Evolutionary conservation across 1,284 basidiomycete species (phyloP), one percentile per base, ranked within the genome.

Genomic region (Cutaneotrichosporon mucoides): DNA sequence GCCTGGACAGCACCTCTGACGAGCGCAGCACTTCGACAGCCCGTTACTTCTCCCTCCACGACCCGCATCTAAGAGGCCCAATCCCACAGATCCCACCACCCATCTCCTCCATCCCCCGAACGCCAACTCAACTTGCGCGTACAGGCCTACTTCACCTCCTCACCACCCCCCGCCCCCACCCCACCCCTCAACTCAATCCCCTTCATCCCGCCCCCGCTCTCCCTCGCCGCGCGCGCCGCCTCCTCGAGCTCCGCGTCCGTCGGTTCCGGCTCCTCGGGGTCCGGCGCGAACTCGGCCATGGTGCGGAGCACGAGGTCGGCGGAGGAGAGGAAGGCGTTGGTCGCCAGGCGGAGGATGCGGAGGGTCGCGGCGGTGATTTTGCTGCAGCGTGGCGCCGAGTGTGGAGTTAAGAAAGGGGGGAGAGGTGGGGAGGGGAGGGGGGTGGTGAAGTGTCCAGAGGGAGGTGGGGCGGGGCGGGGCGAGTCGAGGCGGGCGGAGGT

Each of bases 261-360:
- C n/a, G 59, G 47, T 16, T 48, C 52, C 4, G 53, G 59, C 35
- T 62, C 66, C 11, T 63, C 52, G 2, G 73, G 66, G 57, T 73
- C 73, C 24, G 73, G 69, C 6, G 76, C 77, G 60, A 92, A 93
- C 65, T 87, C 86, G 55, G 83, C 84, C 66, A 94, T 82, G n/a
- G 90, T 92, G 41, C 88, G 85, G 11, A 88, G 81, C 51, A 93
- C 84, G 40, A 94, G 82, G 72, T 93, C 90, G 38, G 90, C 82
- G 66, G 90, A 92, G 69, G 93, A 90, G 46, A 94, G 81, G 78
- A 90, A 92, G 3, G 86, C 85, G 68, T 93, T 94, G 47, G 88
- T 82, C 0, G 87, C 84, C 44, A 94, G 80, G 58, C 91, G 84
- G 6, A 90, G 86, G n/a, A 93, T 80, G 49, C 91, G 86, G 56